Evolutionary conservation across 179 eudicot species (phyloP), one percentile per base, ranked within the genome.

Genomic region (Dionaea muscipula): DNA sequence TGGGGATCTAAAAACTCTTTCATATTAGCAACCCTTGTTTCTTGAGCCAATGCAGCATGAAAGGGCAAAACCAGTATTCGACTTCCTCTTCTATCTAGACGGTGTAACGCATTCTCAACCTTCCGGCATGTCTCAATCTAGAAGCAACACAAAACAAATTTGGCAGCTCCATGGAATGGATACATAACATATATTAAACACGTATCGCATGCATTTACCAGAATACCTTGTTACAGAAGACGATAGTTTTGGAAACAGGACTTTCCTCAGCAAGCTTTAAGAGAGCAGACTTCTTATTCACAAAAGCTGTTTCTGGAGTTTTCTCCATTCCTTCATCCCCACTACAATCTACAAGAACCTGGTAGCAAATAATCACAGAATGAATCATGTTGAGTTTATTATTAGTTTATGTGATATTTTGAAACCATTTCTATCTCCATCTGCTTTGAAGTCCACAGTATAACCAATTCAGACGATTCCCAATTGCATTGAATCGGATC

Each of bases 71-170:
- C 73, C 47, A 68, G 78, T 28, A 51, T 58, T 27, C 46, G 73
- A 50, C 56, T 72, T 64, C 68, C 84, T 59, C 82, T 91, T 55
- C 86, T 78, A 71, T 91, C 95, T 17, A 75, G 63, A 51, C 98
- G 81, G 53, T 72, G 82, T 65, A 91, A 76, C 52, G 75, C 80
- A 68, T 91, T 91, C 60, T 91, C 98, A 57, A 91, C 95, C 64
- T 86, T 84, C 71, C 98, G 81, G 76, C 98, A 91, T 19, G 94
- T 91, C 70, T 91, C 98, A 41, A 91, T 91, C 98, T 91, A 73
- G 68, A 73, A 26, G 37, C 20, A 62, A 16, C 6, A 19, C 39
- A 56, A 22, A 53, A 45, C 40, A 24, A 26, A 8, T 21, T 17
- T 20, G 37, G 31, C 17, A 47, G n/a, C 1, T 6, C 47, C 4